Percentiles rank a stretch among this genome's conserved stretches.
Conservation (phyloP, 2,329 filamentous ascomycete species). For the Spiromastix sp. region DNA sequence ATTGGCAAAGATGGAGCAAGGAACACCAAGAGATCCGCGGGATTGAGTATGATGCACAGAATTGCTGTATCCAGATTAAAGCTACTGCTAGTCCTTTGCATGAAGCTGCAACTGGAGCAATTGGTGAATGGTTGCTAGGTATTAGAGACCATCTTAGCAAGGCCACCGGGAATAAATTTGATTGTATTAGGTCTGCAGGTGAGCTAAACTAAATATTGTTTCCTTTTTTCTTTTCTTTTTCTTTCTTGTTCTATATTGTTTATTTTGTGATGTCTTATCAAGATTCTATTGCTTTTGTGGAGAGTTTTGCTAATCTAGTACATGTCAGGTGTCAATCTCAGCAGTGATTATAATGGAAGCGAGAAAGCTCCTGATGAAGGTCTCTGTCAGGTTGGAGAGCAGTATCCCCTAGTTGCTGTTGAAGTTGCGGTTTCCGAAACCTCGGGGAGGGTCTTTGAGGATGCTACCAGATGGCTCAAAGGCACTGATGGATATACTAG, state of each 20-base stretch:
- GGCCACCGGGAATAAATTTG: slow-evolving; percentile 4
- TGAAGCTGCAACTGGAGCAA: slow-evolving; percentile 4
- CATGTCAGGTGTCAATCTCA: slow-evolving; percentile 4
- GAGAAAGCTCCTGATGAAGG: slow-evolving; percentile 7
- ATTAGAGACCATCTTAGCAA: slow-evolving; percentile 4
- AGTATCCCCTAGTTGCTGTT: slow-evolving; percentile 7
- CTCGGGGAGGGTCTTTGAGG: slow-evolving; percentile 7
- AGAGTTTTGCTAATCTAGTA: slow-evolving; percentile 5
- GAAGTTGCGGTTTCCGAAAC: slow-evolving; percentile 7
- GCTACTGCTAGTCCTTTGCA: slow-evolving; percentile 6
- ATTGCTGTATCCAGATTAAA: slow-evolving; percentile 6
- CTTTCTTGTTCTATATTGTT: slow-evolving; percentile 3
- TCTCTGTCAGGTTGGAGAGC: slow-evolving; percentile 5
- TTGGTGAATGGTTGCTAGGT: slow-evolving; percentile 5
- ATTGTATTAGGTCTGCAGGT: slow-evolving; percentile 5
- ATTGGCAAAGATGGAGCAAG: slow-evolving; percentile 8
- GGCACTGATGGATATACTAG: slow-evolving; percentile 7
- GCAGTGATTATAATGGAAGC: slow-evolving; percentile 7
- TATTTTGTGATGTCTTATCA: not conserved
- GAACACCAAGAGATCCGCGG: slow-evolving; percentile 6
- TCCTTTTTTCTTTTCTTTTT: slow-evolving; percentile 2
- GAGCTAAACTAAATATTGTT: slow-evolving; percentile 1
- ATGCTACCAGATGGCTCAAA: slow-evolving; percentile 7
- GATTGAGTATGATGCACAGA: slow-evolving; percentile 8
- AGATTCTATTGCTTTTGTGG: not conserved